Percentiles rank a stretch among this genome's conserved stretches.
phyloP scores from a whole-genome alignment of 2,329 filamentous ascomycete genomes.

The Microdochium paspali region DNA sequence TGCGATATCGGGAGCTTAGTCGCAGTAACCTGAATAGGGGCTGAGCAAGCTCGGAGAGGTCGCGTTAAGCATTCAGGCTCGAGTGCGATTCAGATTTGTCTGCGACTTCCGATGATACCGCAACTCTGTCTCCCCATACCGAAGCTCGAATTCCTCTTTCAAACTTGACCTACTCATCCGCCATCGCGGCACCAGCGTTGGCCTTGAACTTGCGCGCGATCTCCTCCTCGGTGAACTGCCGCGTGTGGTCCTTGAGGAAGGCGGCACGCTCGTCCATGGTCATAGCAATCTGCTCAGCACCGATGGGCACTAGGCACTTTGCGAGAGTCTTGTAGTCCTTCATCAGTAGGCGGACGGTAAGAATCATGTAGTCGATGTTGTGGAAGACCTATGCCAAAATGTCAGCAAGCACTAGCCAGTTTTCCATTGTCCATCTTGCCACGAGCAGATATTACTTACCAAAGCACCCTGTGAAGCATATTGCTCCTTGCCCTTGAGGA shows the following conservation, averaged over 20 bases:
- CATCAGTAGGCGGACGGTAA: constrained; percentile 56
- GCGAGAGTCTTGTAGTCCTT: constrained; percentile 67
- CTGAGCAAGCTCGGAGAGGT: too few species aligned
- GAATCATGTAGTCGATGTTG: constrained; percentile 73
- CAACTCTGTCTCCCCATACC: too few species aligned
- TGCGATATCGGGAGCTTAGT: too few species aligned
- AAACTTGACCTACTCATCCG: too few species aligned
- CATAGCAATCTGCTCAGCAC: constrained; percentile 55
- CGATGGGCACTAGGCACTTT: constrained; percentile 63
- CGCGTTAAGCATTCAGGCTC: too few species aligned
- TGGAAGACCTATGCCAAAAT: constrained; percentile 49
- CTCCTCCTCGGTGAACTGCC: constrained; percentile 55
- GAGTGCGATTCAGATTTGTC: too few species aligned
- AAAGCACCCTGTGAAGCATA: constrained; percentile 61
- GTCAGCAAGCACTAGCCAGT: too few species aligned
- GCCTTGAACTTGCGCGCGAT: constrained; percentile 45
- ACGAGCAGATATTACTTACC: constrained; percentile 22
- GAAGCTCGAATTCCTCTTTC: too few species aligned
- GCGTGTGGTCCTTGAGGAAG: constrained; percentile 57
- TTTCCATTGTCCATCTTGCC: too few species aligned
- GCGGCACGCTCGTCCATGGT: constrained; percentile 51
- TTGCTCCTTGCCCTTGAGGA: constrained; percentile 57
- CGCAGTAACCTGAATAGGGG: too few species aligned
- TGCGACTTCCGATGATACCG: too few species aligned
- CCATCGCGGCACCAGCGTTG: neutral